These are phyloP conservation scores for Cladobotryum protrusum DNA, from an alignment of 2,329 filamentous ascomycete genomes.

Conservation along the genomic window DNA sequence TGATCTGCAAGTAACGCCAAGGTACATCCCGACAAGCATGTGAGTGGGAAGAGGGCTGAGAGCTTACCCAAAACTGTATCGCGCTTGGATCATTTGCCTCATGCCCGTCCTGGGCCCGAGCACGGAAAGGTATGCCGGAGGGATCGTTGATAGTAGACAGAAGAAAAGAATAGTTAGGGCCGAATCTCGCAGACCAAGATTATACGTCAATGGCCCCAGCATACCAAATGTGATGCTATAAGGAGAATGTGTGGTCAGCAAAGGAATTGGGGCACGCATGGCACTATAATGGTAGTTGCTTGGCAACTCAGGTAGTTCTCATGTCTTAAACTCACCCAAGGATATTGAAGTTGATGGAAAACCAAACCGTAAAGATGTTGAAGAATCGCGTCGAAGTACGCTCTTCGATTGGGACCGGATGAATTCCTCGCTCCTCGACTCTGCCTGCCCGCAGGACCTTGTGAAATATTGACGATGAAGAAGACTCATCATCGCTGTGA, in stretches of 20 bases:
- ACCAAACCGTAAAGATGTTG: conserved; percentile 44
- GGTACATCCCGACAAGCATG: neutral
- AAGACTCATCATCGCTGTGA: conserved; percentile 20
- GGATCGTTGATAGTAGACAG: conserved; percentile 45
- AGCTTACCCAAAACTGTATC: conserved; percentile 53
- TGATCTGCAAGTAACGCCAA: neutral
- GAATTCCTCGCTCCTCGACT: conserved; percentile 40
- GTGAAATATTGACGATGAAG: conserved; percentile 19
- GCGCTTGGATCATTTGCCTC: conserved; percentile 59
- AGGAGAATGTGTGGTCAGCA: neutral
- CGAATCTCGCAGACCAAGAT: conserved; percentile 49
- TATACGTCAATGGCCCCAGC: conserved; percentile 50
- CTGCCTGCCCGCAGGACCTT: conserved; percentile 30
- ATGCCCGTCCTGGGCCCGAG: conserved; percentile 57
- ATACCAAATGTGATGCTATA: conserved; percentile 56
- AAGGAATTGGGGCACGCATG: neutral
- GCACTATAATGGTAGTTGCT: neutral
- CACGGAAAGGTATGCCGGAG: conserved; percentile 52
- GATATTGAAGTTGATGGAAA: conserved; percentile 43
- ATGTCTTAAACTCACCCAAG: conserved; percentile 28
- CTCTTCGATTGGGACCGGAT: conserved; percentile 37
- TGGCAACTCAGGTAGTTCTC: neutral
- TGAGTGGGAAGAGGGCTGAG: neutral
- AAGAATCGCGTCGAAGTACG: conserved; percentile 34
- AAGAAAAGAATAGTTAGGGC: conserved; percentile 59